These are phyloP conservation scores for Ganoderma leucocontextum DNA, from an alignment of 1,284 basidiomycete species.

Conservation along the genomic window DNA sequence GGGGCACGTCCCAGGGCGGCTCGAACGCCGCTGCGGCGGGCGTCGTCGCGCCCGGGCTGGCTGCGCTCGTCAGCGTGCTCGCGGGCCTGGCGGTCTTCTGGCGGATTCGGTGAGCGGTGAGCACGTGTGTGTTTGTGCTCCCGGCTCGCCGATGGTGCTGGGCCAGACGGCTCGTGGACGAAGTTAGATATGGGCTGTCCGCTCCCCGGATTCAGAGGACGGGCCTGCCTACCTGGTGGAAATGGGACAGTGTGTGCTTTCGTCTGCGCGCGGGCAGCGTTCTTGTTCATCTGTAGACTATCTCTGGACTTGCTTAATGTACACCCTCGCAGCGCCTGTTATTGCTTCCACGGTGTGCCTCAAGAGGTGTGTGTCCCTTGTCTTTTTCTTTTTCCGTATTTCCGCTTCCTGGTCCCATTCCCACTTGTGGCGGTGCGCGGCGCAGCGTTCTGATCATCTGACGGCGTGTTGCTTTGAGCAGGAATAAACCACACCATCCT, in stretches of 20 bases:
- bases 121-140: background rate
- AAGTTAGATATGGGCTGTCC: background rate
- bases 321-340: slow-evolving; percentile 18
- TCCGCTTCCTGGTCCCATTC: background rate
- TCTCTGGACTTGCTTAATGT: slow-evolving; percentile 21
- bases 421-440: background rate
- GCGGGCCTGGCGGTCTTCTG: slow-evolving; percentile 22
- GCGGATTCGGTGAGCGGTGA: slow-evolving; percentile 19
- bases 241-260: slow-evolving; percentile 6
- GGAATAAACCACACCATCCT: background rate
- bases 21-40: slow-evolving; percentile 36
- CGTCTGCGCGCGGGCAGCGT: slow-evolving; percentile 6
- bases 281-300: slow-evolving; percentile 23
- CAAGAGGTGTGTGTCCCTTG: slow-evolving; percentile 1
- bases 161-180: background rate
- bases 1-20: slow-evolving; percentile 43
- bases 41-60: slow-evolving; percentile 24
- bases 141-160: background rate
- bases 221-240: background rate
- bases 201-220: background rate
- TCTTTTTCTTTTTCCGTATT: background rate
- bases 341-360: slow-evolving; percentile 11
- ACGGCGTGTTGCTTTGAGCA: background rate
- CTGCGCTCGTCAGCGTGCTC: slow-evolving; percentile 22
- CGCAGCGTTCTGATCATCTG: background rate